phyloP scores from a whole-genome alignment of 2,329 filamentous ascomycete genomes.

The Spiromastix sp. region DNA sequence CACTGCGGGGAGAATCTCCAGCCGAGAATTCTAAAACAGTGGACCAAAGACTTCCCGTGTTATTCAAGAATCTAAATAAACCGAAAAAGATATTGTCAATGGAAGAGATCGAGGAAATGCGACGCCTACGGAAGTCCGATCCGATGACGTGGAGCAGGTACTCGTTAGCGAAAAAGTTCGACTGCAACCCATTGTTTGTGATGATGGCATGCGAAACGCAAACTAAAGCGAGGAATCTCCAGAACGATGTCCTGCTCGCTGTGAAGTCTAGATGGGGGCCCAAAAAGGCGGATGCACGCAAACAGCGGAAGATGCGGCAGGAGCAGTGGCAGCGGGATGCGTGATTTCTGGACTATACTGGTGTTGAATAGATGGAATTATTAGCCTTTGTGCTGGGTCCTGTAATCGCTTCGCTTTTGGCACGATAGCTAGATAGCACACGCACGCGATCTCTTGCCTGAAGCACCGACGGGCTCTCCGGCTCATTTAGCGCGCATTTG shows the following conservation, averaged over 20 bases:
- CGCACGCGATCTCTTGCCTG: no score
- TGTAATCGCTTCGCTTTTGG: no score
- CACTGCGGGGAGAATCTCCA: slow-evolving; percentile 31
- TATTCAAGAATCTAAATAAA: slow-evolving; percentile 41
- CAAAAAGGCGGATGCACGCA: slow-evolving; percentile 48
- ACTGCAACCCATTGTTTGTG: slow-evolving; percentile 53
- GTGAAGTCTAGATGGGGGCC: slow-evolving; percentile 52
- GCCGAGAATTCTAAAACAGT: slow-evolving; percentile 14
- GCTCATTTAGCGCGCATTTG: no score
- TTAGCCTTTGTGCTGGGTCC: no score
- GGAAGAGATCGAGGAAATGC: slow-evolving; percentile 50
- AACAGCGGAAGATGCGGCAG: slow-evolving; percentile 50
- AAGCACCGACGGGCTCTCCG: no score
- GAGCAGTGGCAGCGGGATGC: slow-evolving; percentile 50
- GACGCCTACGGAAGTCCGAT: slow-evolving; percentile 43
- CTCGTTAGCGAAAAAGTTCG: slow-evolving; percentile 51
- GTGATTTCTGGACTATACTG: slow-evolving; percentile 16
- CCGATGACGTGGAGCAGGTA: slow-evolving; percentile 50
- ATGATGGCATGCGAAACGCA: slow-evolving; percentile 48
- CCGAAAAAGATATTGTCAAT: slow-evolving; percentile 53
- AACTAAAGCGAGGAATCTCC: slow-evolving; percentile 37
- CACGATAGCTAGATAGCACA: no score
- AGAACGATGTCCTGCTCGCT: slow-evolving; percentile 39
- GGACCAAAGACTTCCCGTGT: slow-evolving; percentile 30
- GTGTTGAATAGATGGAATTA: no score